phyloP scores from a whole-genome alignment of 371 early-diverging fungal species.

The Lichtheimia hyalospora region DNA sequence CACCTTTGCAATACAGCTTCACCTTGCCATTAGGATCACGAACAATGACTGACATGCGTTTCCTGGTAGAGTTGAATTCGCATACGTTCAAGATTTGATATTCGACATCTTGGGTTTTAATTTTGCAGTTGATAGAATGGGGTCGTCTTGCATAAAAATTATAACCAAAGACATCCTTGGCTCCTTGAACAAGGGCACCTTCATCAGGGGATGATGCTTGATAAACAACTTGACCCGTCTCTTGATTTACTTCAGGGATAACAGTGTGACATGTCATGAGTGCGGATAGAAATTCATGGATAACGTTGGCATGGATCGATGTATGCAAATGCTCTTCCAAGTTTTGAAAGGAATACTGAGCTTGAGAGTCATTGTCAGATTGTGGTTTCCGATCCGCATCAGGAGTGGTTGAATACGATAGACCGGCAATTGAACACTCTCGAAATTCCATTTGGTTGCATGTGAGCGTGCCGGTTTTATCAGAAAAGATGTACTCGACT shows the following conservation, averaged over 20 bases:
- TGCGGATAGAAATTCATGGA: conserved; percentile 74
- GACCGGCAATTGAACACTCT: conserved; percentile 78
- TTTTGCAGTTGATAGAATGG: conserved; percentile 76
- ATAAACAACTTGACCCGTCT: conserved; percentile 62
- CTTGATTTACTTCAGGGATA: conserved; percentile 77
- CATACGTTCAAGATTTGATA: conserved; percentile 91
- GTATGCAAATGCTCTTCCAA: conserved; percentile 55
- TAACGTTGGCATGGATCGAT: conserved; percentile 50
- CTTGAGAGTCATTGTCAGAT: conserved; percentile 25
- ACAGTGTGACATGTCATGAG: conserved; percentile 97
- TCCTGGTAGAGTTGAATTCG: conserved; percentile 97
- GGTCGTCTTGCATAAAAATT: conserved; percentile 82
- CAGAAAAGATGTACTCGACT: conserved; percentile 82
- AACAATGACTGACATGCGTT: conserved; percentile 93
- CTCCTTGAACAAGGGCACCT: conserved; percentile 85
- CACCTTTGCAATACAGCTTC: conserved; percentile 96
- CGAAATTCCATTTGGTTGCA: conserved; percentile 96
- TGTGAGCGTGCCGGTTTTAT: conserved; percentile 96
- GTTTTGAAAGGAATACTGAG: conserved; percentile 65
- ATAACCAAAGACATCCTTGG: conserved; percentile 63
- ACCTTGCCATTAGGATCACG: conserved; percentile 87
- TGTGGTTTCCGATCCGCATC: conserved; percentile 58
- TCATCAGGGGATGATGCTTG: conserved; percentile 93
- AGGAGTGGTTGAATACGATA: conserved; percentile 66
- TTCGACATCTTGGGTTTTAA: conserved; percentile 61